Percentiles rank a stretch among this genome's conserved stretches.
Conservation (phyloP, 305 asterid species). For the Striga hermonthica region DNA sequence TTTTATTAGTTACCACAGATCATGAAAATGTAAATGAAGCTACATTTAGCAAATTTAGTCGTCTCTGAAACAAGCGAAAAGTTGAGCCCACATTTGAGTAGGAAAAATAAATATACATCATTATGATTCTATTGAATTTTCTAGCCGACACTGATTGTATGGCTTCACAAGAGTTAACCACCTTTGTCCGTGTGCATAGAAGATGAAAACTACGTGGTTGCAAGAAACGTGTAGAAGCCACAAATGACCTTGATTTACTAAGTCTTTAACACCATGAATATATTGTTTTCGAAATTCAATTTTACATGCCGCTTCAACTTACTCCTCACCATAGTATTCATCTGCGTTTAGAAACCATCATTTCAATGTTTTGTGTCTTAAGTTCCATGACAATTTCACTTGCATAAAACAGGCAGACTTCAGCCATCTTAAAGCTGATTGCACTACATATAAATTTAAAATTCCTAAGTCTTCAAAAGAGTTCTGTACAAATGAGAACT, state of each 20-base stretch:
- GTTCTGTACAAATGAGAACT: neutral
- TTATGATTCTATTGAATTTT: neutral
- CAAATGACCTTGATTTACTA: constrained; percentile 6
- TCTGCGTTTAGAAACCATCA: neutral
- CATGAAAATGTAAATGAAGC: constrained; percentile 13
- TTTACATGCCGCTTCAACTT: neutral
- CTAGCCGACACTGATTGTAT: neutral
- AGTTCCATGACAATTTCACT: neutral
- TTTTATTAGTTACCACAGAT: neutral
- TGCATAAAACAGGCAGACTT: too few relatives aligned
- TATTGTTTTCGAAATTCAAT: neutral
- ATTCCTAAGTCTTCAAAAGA: neutral
- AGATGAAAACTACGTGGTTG: neutral
- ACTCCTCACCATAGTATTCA: neutral
- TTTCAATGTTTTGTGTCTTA: constrained; percentile 7
- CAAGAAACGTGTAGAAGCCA: neutral
- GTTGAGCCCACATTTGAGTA: constrained; percentile 7
- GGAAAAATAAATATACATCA: neutral
- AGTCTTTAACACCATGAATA: neutral
- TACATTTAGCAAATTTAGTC: constrained; percentile 1
- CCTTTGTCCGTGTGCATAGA: neutral
- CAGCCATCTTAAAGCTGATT: neutral
- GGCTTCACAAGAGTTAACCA: constrained; percentile 2
- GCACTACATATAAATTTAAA: constrained; percentile 2
- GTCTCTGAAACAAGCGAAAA: neutral